Percentiles rank a stretch among this genome's conserved stretches.
Evolutionary conservation across 768 basidiomycete genomes (phyloP).

Genomic region (Lepiota venenata): DNA sequence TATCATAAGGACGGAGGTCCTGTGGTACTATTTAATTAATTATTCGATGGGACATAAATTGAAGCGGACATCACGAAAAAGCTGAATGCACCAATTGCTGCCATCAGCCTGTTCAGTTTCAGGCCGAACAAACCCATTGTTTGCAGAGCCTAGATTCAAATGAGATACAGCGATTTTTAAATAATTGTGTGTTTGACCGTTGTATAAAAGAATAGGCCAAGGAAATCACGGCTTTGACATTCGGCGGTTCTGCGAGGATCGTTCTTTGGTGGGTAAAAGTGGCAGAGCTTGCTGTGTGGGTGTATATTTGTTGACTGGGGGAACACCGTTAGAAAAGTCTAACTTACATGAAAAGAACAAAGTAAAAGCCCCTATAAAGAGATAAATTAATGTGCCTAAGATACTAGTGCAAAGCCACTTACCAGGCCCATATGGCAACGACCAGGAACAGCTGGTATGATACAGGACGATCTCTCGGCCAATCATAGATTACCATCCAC

Average conservation of each 20-base stretch:
- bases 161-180: background rate
- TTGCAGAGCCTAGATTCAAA: constrained; percentile 40
- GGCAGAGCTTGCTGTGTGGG: constrained; percentile 35
- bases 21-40: constrained; percentile 11
- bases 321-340: constrained; percentile 35
- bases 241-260: constrained; percentile 18
- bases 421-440: constrained; percentile 66
- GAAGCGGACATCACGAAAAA: constrained; percentile 51
- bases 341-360: constrained; percentile 48
- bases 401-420: constrained; percentile 15
- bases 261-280: constrained; percentile 28
- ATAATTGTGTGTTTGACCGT: constrained; percentile 26
- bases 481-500: constrained; percentile 66
- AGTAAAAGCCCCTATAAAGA: constrained; percentile 50
- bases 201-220: constrained; percentile 46
- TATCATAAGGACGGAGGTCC: constrained; percentile 36
- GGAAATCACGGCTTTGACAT: constrained; percentile 43
- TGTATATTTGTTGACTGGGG: constrained; percentile 4
- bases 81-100: constrained; percentile 48
- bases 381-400: constrained; percentile 12
- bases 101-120: constrained; percentile 63
- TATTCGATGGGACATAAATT: background rate
- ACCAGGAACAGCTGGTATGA: constrained; percentile 62
- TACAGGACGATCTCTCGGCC: constrained; percentile 56
- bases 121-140: constrained; percentile 73